phyloP scores from a whole-genome alignment of 176 grass and related monocot species.

The Oryza meridionalis region DNA sequence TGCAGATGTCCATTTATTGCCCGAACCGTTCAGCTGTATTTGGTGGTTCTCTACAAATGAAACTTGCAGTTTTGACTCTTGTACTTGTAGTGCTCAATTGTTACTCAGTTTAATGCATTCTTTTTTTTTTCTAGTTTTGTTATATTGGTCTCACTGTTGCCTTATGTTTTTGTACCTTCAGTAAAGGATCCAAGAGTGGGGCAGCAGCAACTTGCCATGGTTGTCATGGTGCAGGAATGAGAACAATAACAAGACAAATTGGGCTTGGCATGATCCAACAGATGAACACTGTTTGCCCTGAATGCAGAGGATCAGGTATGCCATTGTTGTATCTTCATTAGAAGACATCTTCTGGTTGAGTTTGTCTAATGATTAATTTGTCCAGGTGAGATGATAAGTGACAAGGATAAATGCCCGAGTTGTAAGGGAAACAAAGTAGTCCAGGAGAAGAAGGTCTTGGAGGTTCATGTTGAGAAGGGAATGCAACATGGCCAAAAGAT shows the following conservation, averaged over 20 bases:
- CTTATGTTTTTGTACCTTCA: slow-evolving; percentile 43
- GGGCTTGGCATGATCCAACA: slow-evolving; percentile 97
- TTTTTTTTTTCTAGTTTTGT: neutral
- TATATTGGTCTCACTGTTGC: slow-evolving; percentile 31
- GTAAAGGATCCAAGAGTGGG: slow-evolving; percentile 91
- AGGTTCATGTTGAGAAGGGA: slow-evolving; percentile 96
- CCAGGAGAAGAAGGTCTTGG: slow-evolving; percentile 89
- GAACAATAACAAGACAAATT: slow-evolving; percentile 80
- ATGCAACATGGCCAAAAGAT: slow-evolving; percentile 96
- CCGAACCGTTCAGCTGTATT: neutral
- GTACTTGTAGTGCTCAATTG: slow-evolving; percentile 8
- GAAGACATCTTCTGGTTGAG: slow-evolving; percentile 13
- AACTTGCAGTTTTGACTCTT: slow-evolving; percentile 10
- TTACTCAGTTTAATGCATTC: neutral
- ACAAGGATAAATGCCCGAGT: slow-evolving; percentile 81
- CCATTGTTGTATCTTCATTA: slow-evolving; percentile 25
- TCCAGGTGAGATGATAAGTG: slow-evolving; percentile 89
- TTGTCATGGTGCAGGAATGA: slow-evolving; percentile 84
- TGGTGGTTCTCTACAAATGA: neutral
- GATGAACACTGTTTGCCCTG: slow-evolving; percentile 86
- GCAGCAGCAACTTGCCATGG: slow-evolving; percentile 69
- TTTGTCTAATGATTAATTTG: slow-evolving; percentile 35
- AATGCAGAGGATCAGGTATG: slow-evolving; percentile 86
- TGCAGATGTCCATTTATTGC: neutral
- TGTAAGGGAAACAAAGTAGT: slow-evolving; percentile 76